Conservation (phyloP, 352 stramenopile genomes). For the Globisporangium megalacanthum region DNA sequence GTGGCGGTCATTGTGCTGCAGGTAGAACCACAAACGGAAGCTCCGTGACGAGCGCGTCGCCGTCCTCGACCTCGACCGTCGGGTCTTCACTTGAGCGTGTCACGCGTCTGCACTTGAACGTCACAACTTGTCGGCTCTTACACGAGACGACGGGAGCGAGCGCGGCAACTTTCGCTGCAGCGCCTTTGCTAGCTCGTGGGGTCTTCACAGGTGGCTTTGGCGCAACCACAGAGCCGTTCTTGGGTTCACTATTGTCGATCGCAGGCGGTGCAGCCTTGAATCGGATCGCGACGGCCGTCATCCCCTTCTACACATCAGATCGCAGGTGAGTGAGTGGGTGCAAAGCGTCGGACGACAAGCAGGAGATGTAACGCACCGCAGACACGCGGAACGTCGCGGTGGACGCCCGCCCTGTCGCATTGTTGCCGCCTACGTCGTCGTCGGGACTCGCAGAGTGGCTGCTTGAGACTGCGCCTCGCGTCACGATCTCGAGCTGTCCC, state of each 20-base stretch:
- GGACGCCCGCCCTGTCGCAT: slow-evolving; percentile 1
- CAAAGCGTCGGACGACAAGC: background rate
- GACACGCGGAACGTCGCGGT: slow-evolving; percentile 44
- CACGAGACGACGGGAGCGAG: slow-evolving; percentile 1
- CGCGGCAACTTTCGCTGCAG: background rate
- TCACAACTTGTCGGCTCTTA: slow-evolving; percentile 24
- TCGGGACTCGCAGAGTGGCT: background rate
- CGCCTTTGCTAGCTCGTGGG: slow-evolving; percentile 3
- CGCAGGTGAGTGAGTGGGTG: background rate
- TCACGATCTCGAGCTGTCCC: slow-evolving; percentile 57
- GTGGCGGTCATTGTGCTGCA: slow-evolving; percentile 18
- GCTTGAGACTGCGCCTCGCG: slow-evolving; percentile 15
- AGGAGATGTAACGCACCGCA: slow-evolving; percentile 2
- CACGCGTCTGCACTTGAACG: slow-evolving; percentile 43
- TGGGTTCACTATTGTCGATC: background rate
- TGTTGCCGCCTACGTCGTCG: background rate
- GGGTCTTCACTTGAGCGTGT: slow-evolving; percentile 21
- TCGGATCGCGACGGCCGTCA: slow-evolving; percentile 72
- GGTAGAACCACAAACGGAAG: slow-evolving; percentile 37
- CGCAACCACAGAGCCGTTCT: background rate
- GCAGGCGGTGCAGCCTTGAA: slow-evolving; percentile 16
- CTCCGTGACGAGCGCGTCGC: slow-evolving; percentile 33
- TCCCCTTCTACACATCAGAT: slow-evolving; percentile 41
- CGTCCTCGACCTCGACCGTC: slow-evolving; percentile 20
- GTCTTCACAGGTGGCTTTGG: background rate